Conservation (phyloP, 2,329 filamentous ascomycete species). For the Alternaria conjuncta region DNA sequence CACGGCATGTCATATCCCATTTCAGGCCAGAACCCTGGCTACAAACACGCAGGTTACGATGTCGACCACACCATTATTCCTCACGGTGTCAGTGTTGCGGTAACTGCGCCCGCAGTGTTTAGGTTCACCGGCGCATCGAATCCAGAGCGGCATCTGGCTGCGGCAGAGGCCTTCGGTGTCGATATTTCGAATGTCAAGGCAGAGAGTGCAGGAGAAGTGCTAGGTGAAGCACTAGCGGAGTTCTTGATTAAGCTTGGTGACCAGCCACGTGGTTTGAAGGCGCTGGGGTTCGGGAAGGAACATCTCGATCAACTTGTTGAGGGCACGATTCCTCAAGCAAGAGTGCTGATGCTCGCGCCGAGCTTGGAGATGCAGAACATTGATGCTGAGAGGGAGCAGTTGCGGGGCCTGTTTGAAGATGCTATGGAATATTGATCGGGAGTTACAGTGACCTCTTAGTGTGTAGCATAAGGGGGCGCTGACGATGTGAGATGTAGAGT, state of each 20-base stretch:
- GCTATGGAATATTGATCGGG: slow-evolving; percentile 48
- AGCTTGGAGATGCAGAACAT: slow-evolving; percentile 63
- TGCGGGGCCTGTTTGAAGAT: slow-evolving; percentile 56
- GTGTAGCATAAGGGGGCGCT: too few species aligned
- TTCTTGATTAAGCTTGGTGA: slow-evolving; percentile 87
- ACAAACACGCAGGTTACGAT: slow-evolving; percentile 86
- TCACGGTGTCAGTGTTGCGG: slow-evolving; percentile 93
- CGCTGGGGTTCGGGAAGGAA: slow-evolving; percentile 76
- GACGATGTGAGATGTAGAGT: too few species aligned
- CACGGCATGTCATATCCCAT: slow-evolving; percentile 98
- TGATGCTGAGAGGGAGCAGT: slow-evolving; percentile 57
- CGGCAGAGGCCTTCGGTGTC: slow-evolving; percentile 88
- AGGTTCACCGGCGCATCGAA: slow-evolving; percentile 90
- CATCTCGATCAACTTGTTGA: slow-evolving; percentile 87
- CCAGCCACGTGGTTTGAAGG: slow-evolving; percentile 85
- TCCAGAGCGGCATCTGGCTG: slow-evolving; percentile 86
- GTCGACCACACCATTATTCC: slow-evolving; percentile 82
- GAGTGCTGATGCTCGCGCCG: slow-evolving; percentile 91
- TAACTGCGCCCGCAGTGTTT: slow-evolving; percentile 93
- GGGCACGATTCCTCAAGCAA: slow-evolving; percentile 88
- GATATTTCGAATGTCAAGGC: slow-evolving; percentile 87
- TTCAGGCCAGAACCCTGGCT: slow-evolving; percentile 90
- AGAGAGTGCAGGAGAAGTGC: slow-evolving; percentile 86
- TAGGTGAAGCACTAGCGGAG: slow-evolving; percentile 79
- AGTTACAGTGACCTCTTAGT: too few species aligned